Percentiles rank a stretch among this genome's conserved stretches.
Conservation (phyloP, 345 rosid genomes). For the Psidium friedrichsthalianum region DNA sequence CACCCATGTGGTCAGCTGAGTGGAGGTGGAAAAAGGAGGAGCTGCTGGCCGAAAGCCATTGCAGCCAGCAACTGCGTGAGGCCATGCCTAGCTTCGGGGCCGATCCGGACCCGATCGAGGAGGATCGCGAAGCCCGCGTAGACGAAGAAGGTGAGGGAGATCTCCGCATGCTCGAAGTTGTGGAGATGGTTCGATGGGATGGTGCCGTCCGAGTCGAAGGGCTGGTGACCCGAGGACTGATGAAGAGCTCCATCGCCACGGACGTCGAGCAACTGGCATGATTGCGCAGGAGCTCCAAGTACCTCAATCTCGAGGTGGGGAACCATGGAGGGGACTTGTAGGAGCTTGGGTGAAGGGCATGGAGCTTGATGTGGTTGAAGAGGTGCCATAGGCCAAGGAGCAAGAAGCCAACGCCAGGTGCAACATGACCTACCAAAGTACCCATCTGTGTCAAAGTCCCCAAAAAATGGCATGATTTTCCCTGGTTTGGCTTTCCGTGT, state of each 20-base stretch:
- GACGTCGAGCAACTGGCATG: constrained; percentile 50
- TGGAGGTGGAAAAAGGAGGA: constrained; percentile 74
- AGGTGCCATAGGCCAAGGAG: constrained; percentile 73
- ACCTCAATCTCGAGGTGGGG: constrained; percentile 34
- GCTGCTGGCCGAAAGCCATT: constrained; percentile 62
- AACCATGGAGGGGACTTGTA: constrained; percentile 57
- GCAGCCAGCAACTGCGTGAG: constrained; percentile 48
- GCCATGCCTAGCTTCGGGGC: constrained; percentile 11
- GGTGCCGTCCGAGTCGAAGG: constrained; percentile 63
- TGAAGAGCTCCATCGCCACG: constrained; percentile 61
- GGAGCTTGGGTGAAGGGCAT: constrained; percentile 36
- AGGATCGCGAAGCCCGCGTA: constrained; percentile 49
- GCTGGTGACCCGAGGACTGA: constrained; percentile 67
- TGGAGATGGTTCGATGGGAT: constrained; percentile 74
- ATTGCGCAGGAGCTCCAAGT: constrained; percentile 52
- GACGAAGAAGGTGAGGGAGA: constrained; percentile 50
- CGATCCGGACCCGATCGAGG: constrained; percentile 19
- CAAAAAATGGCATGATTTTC: not conserved
- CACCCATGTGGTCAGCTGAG: constrained; percentile 69
- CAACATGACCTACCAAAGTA: constrained; percentile 60
- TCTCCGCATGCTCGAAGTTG: constrained; percentile 69
- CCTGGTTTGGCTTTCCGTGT: not conserved
- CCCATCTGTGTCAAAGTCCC: constrained; percentile 40
- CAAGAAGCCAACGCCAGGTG: constrained; percentile 62
- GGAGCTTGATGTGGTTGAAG: constrained; percentile 58